Evolutionary conservation across 2,329 filamentous ascomycete genomes (phyloP), one percentile per base, ranked within the genome.

Genomic region (Pyrenophora tritici-repentis): DNA sequence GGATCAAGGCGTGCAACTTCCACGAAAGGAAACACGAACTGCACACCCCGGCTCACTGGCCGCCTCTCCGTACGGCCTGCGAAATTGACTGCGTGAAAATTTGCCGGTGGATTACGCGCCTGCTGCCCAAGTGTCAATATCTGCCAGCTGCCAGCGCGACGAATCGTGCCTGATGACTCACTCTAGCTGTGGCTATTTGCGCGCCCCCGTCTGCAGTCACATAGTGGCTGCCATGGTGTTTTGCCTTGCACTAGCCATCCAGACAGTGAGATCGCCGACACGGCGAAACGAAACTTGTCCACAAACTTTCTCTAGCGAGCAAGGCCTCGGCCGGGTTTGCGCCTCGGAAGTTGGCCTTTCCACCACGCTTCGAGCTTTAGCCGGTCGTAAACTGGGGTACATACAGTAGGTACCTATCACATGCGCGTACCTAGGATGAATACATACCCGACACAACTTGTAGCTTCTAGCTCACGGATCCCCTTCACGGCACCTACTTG

Each of bases 301-400:
- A 32, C 44, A 61, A 62, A 67, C 53, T 52, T 62, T 56, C 53
- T 46, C 50, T 42, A 50, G 42, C 17, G 50, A 50, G 53, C 50
- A 47, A 47, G 51, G 35, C 22, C 37, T 16, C 13, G 37, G 22
- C 40, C 29, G 17, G 5, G 39, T 29, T 29, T 17, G 26, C 22
- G 38, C 43, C 22, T 17, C 34, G 43, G 44, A 42, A 41, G 31
- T 51, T 47, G 35, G 39, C 44, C 43, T 37, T 40, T 17, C 10
- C 12, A 9, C 10, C 36, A 41, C 16, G 37, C 33, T 13, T 42
- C 38, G 16, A 45, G 22, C 16, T 47, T 55, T 31, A 42, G 36
- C 43, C 42, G 45, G 53, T 61, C 62, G 62, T 26, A 51, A 62
- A 58, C 66, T 70, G 69, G 69, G 70, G 70, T 71, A 66, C 65